phyloP scores from a whole-genome alignment of 2,329 filamentous ascomycete species.

The Sclerotinia glacialis region DNA sequence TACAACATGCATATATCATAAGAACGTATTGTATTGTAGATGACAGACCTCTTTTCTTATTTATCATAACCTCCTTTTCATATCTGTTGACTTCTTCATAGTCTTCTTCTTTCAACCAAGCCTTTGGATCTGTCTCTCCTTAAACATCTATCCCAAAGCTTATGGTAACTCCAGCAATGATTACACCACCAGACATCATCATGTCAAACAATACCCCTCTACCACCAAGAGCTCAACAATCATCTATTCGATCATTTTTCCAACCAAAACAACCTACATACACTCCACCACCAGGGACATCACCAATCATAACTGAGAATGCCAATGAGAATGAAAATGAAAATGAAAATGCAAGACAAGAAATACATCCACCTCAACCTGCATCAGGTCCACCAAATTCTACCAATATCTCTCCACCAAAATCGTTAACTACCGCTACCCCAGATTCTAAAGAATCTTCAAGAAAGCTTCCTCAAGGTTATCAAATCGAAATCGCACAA shows the following conservation, averaged over 20 bases:
- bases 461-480: conserved; percentile 43
- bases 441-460: conserved; percentile 23
- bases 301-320: conserved; percentile 12
- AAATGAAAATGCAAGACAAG: not conserved
- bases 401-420: conserved; percentile 19
- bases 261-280: conserved; percentile 49
- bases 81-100: not conserved
- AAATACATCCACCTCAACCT: conserved; percentile 27
- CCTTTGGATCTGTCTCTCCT: not conserved
- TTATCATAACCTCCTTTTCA: not conserved
- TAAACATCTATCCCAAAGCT: not conserved
- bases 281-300: conserved; percentile 41
- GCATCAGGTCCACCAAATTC: conserved; percentile 25
- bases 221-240: conserved; percentile 41
- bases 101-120: not conserved
- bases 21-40: not conserved
- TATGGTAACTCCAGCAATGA: not conserved
- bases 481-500: conserved; percentile 51
- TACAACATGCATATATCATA: not conserved
- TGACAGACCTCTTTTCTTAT: not conserved
- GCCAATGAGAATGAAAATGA: not conserved
- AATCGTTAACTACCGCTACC: conserved; percentile 25
- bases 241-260: conserved; percentile 64
- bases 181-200: not conserved
- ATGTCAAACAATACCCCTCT: conserved; percentile 20